Conservation (phyloP, 352 stramenopile genomes). For the Pythium apleroticum region DNA sequence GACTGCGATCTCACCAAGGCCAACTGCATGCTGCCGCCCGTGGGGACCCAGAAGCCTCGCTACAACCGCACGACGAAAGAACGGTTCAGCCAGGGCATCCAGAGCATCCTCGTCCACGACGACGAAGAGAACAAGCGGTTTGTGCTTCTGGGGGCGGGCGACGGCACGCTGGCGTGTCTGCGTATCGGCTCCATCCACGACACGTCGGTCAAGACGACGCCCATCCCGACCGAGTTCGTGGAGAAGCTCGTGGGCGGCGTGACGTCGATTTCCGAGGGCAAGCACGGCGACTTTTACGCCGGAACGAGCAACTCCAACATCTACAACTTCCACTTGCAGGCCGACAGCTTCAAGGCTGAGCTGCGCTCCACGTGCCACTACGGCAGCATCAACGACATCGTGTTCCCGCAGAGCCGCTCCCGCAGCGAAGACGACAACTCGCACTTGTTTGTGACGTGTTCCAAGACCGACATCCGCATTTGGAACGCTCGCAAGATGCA, state of each 20-base stretch:
- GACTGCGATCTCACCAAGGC: conserved; percentile 93
- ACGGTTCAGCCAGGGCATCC: conserved; percentile 92
- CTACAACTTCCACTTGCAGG: conserved; percentile 84
- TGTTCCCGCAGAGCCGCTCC: conserved; percentile 79
- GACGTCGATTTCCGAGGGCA: conserved; percentile 89
- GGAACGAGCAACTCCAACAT: conserved; percentile 95
- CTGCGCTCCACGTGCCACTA: conserved; percentile 92
- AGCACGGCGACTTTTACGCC: conserved; percentile 85
- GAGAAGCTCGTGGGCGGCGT: conserved; percentile 90
- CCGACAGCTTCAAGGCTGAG: conserved; percentile 40
- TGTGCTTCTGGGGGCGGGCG: conserved; percentile 89
- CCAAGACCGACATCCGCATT: conserved; percentile 94
- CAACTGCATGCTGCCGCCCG: conserved; percentile 71
- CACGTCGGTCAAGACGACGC: conserved; percentile 58
- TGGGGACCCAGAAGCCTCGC: conserved; percentile 76
- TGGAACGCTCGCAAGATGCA: conserved; percentile 92
- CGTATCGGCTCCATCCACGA: conserved; percentile 65
- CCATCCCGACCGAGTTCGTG: conserved; percentile 64
- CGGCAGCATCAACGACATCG: conserved; percentile 92
- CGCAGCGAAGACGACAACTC: conserved; percentile 77
- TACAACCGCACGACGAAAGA: conserved; percentile 92
- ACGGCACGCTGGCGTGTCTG: conserved; percentile 90
- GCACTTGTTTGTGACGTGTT: conserved; percentile 95
- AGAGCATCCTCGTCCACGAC: conserved; percentile 83
- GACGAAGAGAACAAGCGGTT: conserved; percentile 87